Percentiles rank a stretch among this genome's conserved stretches.
Conservation (phyloP, 352 stramenopile species). For the Globisporangium rhizosaccharum region DNA sequence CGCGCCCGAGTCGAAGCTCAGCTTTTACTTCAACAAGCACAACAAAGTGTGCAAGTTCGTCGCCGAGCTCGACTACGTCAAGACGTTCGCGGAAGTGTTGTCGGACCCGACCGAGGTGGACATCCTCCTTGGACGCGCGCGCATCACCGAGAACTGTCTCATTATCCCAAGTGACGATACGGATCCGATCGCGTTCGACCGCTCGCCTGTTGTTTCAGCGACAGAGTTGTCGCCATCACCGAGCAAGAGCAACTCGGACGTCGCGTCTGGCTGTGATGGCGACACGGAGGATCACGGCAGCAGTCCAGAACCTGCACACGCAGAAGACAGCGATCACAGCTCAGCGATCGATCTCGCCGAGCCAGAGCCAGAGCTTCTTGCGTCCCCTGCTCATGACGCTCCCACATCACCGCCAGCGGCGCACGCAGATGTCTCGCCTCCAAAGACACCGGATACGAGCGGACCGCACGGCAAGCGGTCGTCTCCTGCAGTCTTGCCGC, state of each 20-base stretch:
- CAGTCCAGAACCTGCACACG: not conserved
- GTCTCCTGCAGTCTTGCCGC: not conserved
- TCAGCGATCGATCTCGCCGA: not conserved
- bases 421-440: not conserved
- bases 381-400: not conserved
- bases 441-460: not conserved
- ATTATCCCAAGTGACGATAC: slow-evolving; percentile 4
- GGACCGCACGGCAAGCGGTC: not conserved
- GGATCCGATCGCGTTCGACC: not conserved
- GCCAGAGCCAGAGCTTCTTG: not conserved
- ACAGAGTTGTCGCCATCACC: not conserved
- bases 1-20: slow-evolving; percentile 15
- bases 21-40: slow-evolving; percentile 32
- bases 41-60: slow-evolving; percentile 26
- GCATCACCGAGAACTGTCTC: slow-evolving; percentile 30
- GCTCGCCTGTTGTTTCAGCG: not conserved
- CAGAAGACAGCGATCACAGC: slow-evolving; percentile 2
- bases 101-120: slow-evolving; percentile 25
- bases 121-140: slow-evolving; percentile 23
- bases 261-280: slow-evolving; percentile 6
- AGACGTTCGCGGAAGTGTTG: slow-evolving; percentile 26
- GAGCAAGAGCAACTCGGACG: not conserved
- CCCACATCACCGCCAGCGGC: not conserved
- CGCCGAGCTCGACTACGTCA: slow-evolving; percentile 33
- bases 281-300: slow-evolving; percentile 3